Base-by-base conservation (phyloP, 1,139 yeast genomes). In the Magnusiomyces fungicola region DNA sequence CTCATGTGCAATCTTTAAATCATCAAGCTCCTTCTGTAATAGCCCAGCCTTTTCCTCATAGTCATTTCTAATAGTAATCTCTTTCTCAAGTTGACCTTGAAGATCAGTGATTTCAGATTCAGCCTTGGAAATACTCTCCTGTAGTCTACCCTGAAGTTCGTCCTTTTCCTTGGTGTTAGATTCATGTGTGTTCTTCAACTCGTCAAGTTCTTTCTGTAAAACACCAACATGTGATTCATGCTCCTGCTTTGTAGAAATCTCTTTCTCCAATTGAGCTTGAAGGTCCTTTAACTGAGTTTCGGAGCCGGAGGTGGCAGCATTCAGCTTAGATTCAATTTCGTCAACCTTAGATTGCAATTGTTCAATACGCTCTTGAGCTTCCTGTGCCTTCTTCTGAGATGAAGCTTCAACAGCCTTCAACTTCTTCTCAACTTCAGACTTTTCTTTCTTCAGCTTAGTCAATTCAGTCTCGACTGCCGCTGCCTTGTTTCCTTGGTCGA, bases 251-350 rank as follows among this genome's bases (percentile, higher is more conserved):
- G 7, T n/a, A 3, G 38, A 7, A 34, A 19, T n/a, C 5, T 27
- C 21, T 30, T 36, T 16, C 14, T 18, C 25, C 22, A 45, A 18
- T 16, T 45, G n/a, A 2, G 45, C n/a, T 41, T 45, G 7, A 27
- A 44, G 40, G 16, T 22, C 79, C 83, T 43, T 68, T 68, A 50
- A 77, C 81, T 48, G 32, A 12, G 7, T 16, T 27, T 4, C 22
- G 12, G 41, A 30, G n/a, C 25, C 12, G 30, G 30, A 3, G 2
- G 43, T 9, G 14, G 32, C 32, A 25, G 43, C 10, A 4, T 14
- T 16, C 4, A 25, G 37, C 33, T 33, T 21, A 23, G 34, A 27
- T 22, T 27, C 23, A 19, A 39, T 5, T 4, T 37, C 25, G 2
- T 19, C 24, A 18, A 18, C 27, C 36, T 22, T 34, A 14, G 41